A percentile compares a stretch with the other conserved stretches of the same genome.
Evolutionary conservation across 2,329 filamentous ascomycete genomes (phyloP).

Genomic region (Leptographium flavum): DNA sequence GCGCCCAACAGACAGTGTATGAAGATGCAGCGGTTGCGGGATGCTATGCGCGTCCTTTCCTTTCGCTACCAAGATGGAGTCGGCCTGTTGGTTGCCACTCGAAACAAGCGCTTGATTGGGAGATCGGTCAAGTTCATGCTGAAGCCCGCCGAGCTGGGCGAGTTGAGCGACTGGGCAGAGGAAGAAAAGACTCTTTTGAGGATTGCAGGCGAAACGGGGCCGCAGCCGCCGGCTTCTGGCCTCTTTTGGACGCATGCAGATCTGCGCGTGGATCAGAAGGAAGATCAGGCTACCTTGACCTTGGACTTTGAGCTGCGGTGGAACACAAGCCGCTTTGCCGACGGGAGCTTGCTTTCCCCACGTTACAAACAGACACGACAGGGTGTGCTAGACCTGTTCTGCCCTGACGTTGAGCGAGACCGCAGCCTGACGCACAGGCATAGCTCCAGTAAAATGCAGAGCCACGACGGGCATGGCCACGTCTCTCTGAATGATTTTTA

Average conservation of each 20-base stretch:
- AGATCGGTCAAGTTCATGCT: background rate
- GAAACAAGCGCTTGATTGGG: background rate
- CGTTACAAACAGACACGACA: background rate
- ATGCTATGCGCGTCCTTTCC: background rate
- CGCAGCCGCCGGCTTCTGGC: background rate
- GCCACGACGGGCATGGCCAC: too few relatives aligned
- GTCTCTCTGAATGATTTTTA: conserved; percentile 49
- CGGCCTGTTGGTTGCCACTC: background rate
- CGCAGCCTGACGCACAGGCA: background rate
- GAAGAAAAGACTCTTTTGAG: background rate
- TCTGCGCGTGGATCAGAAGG: background rate
- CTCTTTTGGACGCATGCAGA: conserved; percentile 8
- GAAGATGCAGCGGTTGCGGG: background rate
- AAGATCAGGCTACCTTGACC: background rate
- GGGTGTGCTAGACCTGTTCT: conserved; percentile 9
- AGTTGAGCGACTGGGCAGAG: background rate
- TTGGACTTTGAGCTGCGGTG: conserved; percentile 16
- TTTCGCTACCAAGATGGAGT: background rate
- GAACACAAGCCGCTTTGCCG: conserved; percentile 14
- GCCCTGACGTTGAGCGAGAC: conserved; percentile 6
- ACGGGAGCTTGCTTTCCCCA: conserved; percentile 1
- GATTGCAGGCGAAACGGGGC: background rate
- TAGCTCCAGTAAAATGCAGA: too few relatives aligned
- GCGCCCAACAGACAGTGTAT: too few relatives aligned
- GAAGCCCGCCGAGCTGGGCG: background rate